A percentile compares a stretch with the other conserved stretches of the same genome.
These are phyloP conservation scores for Naegleria gruberi DNA, from an alignment of 208 protist species.

Conservation along the genomic window DNA sequence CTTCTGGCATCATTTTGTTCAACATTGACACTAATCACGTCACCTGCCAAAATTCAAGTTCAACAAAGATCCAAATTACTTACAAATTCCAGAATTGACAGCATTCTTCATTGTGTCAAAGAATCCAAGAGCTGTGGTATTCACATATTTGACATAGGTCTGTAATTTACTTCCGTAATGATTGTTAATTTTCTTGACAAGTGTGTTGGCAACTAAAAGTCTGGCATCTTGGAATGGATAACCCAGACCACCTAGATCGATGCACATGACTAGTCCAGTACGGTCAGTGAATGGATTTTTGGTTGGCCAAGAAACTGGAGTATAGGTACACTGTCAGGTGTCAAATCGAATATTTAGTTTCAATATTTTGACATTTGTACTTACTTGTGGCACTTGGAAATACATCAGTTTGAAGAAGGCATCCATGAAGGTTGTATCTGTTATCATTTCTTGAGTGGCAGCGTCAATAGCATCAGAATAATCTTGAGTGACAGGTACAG, in stretches of 20 bases:
- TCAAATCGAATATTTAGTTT: too few relatives aligned
- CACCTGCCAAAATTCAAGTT: too few relatives aligned
- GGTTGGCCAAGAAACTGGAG: background rate
- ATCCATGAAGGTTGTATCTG: too few relatives aligned
- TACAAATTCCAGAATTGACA: background rate
- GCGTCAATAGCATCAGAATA: too few relatives aligned
- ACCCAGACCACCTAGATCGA: background rate
- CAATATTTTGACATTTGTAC: too few relatives aligned
- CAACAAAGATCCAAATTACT: background rate
- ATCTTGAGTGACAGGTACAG: too few relatives aligned
- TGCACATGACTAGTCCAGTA: background rate
- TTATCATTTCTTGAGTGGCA: too few relatives aligned
- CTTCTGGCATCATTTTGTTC: too few relatives aligned
- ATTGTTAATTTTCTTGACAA: background rate
- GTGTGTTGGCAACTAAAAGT: background rate
- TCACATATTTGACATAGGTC: background rate
- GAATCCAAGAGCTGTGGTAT: background rate
- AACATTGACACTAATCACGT: too few relatives aligned
- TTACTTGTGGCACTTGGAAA: too few relatives aligned
- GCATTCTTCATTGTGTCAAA: background rate
- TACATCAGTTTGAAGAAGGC: too few relatives aligned
- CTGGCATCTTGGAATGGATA: background rate
- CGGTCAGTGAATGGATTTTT: background rate
- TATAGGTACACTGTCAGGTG: background rate
- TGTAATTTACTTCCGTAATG: background rate